These are phyloP conservation scores for Westerdykella ornata DNA, from an alignment of 2,329 filamentous ascomycete species.

Conservation along the genomic window DNA sequence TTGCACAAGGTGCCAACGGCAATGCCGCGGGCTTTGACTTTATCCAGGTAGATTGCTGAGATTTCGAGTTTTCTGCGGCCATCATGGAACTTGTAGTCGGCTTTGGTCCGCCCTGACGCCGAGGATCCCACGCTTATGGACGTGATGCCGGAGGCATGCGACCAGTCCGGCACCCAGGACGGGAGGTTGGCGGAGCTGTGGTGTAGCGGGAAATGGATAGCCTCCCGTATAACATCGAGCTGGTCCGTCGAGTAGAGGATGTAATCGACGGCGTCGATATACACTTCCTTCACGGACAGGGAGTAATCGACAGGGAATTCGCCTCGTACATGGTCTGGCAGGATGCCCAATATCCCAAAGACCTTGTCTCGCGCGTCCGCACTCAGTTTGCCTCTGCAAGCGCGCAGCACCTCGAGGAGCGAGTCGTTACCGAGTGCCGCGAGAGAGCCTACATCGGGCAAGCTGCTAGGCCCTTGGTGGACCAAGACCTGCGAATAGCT, in stretches of 20 bases:
- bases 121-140: constrained; percentile 19
- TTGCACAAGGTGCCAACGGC: constrained; percentile 25
- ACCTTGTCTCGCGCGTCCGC: constrained; percentile 35
- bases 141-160: constrained; percentile 16
- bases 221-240: constrained; percentile 35
- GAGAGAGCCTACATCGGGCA: constrained; percentile 10
- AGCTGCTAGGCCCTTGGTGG: constrained; percentile 14
- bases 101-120: constrained; percentile 9
- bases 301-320: constrained; percentile 30
- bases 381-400: constrained; percentile 21
- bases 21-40: constrained; percentile 19
- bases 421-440: constrained; percentile 9
- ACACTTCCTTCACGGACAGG: constrained; percentile 29
- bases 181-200: constrained; percentile 22
- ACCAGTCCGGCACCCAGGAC: constrained; percentile 37
- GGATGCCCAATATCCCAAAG: constrained; percentile 33
- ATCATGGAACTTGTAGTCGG: constrained; percentile 17
- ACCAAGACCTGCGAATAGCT: constrained; percentile 8
- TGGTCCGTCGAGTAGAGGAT: constrained; percentile 17
- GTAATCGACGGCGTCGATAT: constrained; percentile 32
- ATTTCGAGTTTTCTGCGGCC: constrained; percentile 26
- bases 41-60: constrained; percentile 26
- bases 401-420: constrained; percentile 19
- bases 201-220: constrained; percentile 29
- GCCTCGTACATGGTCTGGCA: constrained; percentile 18